Evolutionary conservation across 768 basidiomycete genomes (phyloP).

Genomic region (Leccinellum luteum): DNA sequence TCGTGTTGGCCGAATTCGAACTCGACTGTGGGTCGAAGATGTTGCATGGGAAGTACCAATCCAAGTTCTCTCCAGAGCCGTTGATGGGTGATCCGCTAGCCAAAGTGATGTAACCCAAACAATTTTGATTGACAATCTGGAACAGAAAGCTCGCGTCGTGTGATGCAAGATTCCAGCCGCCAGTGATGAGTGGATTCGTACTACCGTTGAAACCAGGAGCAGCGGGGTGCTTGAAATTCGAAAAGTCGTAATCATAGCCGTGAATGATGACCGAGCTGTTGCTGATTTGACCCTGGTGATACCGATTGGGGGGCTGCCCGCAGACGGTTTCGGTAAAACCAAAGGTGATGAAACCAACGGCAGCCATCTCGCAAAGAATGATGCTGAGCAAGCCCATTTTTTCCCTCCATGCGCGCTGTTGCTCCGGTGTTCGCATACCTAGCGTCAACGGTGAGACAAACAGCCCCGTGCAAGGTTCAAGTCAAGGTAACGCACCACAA

Average conservation of each 20-base stretch:
- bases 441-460: constrained; percentile 11
- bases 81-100: constrained; percentile 70
- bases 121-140: constrained; percentile 87
- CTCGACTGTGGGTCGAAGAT: constrained; percentile 71
- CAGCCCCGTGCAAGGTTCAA: neutral
- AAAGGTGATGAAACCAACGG: constrained; percentile 96
- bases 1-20: constrained; percentile 51
- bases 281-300: constrained; percentile 73
- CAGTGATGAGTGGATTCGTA: constrained; percentile 80
- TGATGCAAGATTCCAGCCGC: constrained; percentile 73
- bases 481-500: constrained; percentile 62
- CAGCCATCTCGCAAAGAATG: constrained; percentile 82
- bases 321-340: constrained; percentile 96
- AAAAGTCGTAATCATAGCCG: constrained; percentile 91
- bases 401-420: constrained; percentile 96
- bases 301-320: constrained; percentile 81
- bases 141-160: constrained; percentile 95
- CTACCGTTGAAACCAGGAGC: constrained; percentile 70
- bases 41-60: constrained; percentile 99
- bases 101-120: constrained; percentile 72
- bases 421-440: constrained; percentile 90
- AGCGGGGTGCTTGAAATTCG: constrained; percentile 79
- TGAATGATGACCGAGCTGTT: constrained; percentile 88
- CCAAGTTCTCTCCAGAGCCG: constrained; percentile 55
- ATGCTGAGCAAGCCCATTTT: constrained; percentile 91